Percentiles rank a stretch among this genome's conserved stretches.
phyloP scores from a whole-genome alignment of 2,329 filamentous ascomycete genomes.

The Sporothrix humicola region DNA sequence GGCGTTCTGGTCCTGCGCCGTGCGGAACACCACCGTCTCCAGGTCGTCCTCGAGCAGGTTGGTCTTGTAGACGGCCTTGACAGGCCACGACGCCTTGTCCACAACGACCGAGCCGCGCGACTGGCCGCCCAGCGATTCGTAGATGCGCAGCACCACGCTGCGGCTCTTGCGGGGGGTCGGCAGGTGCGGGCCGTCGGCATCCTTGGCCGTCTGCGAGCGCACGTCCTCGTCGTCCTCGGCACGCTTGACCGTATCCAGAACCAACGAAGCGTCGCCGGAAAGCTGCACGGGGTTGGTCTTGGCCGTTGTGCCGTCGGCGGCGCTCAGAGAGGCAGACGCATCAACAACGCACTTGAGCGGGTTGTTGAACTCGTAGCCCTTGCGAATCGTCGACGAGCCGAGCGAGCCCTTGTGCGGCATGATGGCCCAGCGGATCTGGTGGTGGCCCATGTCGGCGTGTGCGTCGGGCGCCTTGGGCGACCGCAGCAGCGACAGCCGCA shows the following conservation, averaged over 20 bases:
- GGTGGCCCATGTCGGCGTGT: constrained; percentile 71
- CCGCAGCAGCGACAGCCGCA: constrained; percentile 68
- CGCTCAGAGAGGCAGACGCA: constrained; percentile 10
- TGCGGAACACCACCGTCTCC: constrained; percentile 62
- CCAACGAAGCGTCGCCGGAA: constrained; percentile 68
- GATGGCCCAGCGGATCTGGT: constrained; percentile 70
- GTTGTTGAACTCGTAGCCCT: constrained; percentile 71
- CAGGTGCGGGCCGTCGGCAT: constrained; percentile 38
- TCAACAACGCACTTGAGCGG: constrained; percentile 52
- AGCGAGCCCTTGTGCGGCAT: constrained; percentile 66
- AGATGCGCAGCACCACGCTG: constrained; percentile 83
- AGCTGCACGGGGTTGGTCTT: constrained; percentile 64
- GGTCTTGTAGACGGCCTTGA: constrained; percentile 79
- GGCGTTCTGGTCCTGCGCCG: constrained; percentile 44
- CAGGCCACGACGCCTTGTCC: constrained; percentile 69
- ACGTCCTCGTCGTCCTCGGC: constrained; percentile 87
- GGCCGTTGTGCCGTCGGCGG: constrained; percentile 47
- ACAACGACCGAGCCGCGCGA: constrained; percentile 62
- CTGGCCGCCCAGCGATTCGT: constrained; percentile 85
- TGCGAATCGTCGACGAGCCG: constrained; percentile 62
- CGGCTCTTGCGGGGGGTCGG: constrained; percentile 71
- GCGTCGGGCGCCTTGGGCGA: constrained; percentile 72
- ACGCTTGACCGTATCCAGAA: constrained; percentile 90
- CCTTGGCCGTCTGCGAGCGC: constrained; percentile 56
- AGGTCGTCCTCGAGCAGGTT: constrained; percentile 89